phyloP scores from a whole-genome alignment of 306 rosid species.

The Cucurbita maxima region DNA sequence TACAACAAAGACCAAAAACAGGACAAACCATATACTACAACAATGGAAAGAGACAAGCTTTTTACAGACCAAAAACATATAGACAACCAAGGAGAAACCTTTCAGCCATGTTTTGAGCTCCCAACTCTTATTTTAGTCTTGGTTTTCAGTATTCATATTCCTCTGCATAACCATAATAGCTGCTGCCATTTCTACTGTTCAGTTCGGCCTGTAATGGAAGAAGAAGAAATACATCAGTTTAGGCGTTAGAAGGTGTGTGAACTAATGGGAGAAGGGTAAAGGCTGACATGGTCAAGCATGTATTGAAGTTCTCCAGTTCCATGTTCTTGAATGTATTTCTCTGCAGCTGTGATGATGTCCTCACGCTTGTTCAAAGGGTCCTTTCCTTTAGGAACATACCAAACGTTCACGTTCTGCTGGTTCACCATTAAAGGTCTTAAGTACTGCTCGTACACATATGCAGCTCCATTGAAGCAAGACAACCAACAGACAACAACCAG shows the following conservation, averaged over 20 bases:
- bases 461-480: conserved; percentile 82
- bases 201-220: conserved; percentile 39
- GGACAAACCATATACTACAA: background rate
- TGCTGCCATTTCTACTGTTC: conserved; percentile 21
- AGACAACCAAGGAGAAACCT: background rate
- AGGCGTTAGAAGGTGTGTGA: background rate
- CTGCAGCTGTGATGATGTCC: conserved; percentile 68
- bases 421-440: conserved; percentile 61
- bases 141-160: conserved; percentile 9
- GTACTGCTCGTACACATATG: conserved; percentile 74
- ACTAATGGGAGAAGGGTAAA: background rate
- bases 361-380: conserved; percentile 35
- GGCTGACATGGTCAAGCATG: conserved; percentile 49
- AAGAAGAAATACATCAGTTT: background rate
- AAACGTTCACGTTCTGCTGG: conserved; percentile 55
- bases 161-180: conserved; percentile 20
- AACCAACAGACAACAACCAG: conserved; percentile 71
- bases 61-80: background rate
- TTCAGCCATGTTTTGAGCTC: background rate
- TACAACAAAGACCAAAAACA: background rate
- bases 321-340: conserved; percentile 64
- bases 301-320: conserved; percentile 59
- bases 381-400: conserved; percentile 81
- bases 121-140: background rate
- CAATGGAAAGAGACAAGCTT: background rate